Evolutionary conservation across 2,329 filamentous ascomycete species (phyloP).

Genomic region (Hypoxylon sp.): DNA sequence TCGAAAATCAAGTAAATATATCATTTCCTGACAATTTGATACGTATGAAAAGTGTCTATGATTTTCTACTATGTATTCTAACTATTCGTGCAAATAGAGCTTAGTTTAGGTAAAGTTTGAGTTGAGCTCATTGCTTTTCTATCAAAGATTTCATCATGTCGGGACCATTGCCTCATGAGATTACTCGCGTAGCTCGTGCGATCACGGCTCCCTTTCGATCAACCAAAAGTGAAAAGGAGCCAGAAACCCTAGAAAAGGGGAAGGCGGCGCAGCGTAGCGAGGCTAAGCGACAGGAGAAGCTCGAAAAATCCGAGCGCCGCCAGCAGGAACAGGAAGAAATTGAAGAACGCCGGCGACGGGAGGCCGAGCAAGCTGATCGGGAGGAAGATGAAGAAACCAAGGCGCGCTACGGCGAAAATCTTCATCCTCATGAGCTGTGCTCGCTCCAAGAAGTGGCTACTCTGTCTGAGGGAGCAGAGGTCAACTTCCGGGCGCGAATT

Average conservation of each 20-base stretch:
- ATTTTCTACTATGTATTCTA: neutral
- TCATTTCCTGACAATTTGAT: neutral
- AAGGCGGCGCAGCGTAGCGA: constrained; percentile 46
- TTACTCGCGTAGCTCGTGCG: constrained; percentile 7
- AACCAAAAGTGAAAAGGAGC: constrained; percentile 10
- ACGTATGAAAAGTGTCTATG: neutral
- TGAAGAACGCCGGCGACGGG: constrained; percentile 44
- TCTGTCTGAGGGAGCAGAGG: constrained; percentile 63
- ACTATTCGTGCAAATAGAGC: neutral
- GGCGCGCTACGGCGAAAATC: constrained; percentile 37
- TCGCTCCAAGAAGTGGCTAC: constrained; percentile 55
- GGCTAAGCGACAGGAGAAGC: constrained; percentile 44
- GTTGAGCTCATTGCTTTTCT: neutral
- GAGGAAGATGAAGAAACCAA: constrained; percentile 36
- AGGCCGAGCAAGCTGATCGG: constrained; percentile 45
- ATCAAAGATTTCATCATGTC: constrained; percentile 16
- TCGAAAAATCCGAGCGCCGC: constrained; percentile 48
- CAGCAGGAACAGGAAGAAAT: constrained; percentile 45
- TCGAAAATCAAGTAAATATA: neutral
- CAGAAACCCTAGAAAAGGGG: constrained; percentile 26
- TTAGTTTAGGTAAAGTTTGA: neutral
- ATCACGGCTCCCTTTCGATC: constrained; percentile 19
- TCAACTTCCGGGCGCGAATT: constrained; percentile 77
- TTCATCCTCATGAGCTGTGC: constrained; percentile 37
- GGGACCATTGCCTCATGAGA: constrained; percentile 8